phyloP scores from a whole-genome alignment of 148 eudicot genomes.

The Nepenthes gracilis region DNA sequence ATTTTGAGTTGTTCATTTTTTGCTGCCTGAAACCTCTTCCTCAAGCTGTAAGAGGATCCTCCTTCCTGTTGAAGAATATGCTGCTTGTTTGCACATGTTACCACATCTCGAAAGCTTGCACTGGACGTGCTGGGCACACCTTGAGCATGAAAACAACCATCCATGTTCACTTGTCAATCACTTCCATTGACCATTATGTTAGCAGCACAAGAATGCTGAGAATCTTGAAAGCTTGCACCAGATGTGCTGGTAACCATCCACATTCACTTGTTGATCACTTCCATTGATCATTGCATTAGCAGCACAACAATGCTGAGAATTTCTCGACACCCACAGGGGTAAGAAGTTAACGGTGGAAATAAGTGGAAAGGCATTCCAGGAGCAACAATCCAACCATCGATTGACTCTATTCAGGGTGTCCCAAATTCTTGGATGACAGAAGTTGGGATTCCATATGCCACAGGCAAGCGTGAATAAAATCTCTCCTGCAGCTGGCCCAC shows the following conservation, averaged over 20 bases:
- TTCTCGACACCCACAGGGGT: conserved; percentile 18
- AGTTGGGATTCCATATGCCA: conserved; percentile 63
- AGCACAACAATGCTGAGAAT: neutral
- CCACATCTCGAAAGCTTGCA: too few species aligned
- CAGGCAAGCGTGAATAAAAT: conserved; percentile 36
- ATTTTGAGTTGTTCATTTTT: conserved; percentile 32
- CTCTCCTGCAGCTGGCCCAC: conserved; percentile 42
- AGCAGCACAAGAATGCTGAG: too few species aligned
- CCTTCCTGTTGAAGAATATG: too few species aligned
- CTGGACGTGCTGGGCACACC: too few species aligned
- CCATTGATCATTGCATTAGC: neutral
- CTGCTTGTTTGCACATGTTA: too few species aligned
- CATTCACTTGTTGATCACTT: neutral
- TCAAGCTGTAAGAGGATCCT: conserved; percentile 14
- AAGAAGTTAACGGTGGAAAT: conserved; percentile 74
- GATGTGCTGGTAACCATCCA: too few species aligned
- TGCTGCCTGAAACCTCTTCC: conserved; percentile 49
- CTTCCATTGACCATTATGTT: too few species aligned
- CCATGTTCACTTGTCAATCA: too few species aligned
- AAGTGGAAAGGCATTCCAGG: conserved; percentile 75
- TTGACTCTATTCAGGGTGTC: conserved; percentile 20
- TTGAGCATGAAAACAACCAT: too few species aligned
- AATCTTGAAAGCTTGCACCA: too few species aligned
- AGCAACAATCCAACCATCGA: conserved; percentile 53
- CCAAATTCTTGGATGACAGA: conserved; percentile 46